A percentile compares a stretch with the other conserved stretches of the same genome.
Evolutionary conservation across 1,284 basidiomycete genomes (phyloP).

Genomic region (Cerioporus squamosus): DNA sequence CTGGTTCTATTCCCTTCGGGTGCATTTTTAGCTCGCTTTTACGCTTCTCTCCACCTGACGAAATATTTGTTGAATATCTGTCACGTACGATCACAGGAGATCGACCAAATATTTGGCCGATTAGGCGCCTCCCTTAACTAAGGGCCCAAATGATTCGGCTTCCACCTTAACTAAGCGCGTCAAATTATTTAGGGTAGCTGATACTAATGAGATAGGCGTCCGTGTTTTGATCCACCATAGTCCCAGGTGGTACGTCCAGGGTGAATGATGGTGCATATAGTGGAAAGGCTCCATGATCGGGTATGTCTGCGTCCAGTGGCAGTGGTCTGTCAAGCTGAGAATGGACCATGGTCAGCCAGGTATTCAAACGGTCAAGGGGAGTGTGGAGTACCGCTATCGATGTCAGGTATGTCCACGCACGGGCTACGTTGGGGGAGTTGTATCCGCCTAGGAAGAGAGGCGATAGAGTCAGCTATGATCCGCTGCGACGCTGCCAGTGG

Average conservation of each 20-base stretch:
- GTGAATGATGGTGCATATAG: constrained; percentile 80
- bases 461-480: constrained; percentile 13
- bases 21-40: too few relatives aligned
- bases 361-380: too few relatives aligned
- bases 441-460: constrained; percentile 68
- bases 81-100: too few relatives aligned
- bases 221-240: constrained; percentile 75
- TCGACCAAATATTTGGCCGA: too few relatives aligned
- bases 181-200: too few relatives aligned
- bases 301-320: constrained; percentile 64
- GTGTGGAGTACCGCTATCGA: constrained; percentile 71
- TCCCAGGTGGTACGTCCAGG: constrained; percentile 74
- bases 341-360: neutral
- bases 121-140: too few relatives aligned
- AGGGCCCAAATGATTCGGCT: too few relatives aligned
- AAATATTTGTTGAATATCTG: too few relatives aligned
- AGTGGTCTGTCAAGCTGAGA: constrained; percentile 57
- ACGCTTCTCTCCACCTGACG: too few relatives aligned
- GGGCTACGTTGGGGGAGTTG: constrained; percentile 78
- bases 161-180: too few relatives aligned
- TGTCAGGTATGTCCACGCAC: constrained; percentile 85
- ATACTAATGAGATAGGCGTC: too few relatives aligned
- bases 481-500: neutral
- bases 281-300: constrained; percentile 72
- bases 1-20: too few relatives aligned